Conservation (phyloP, 495 filamentous ascomycete genomes). For the Neurospora sublineolata region DNA sequence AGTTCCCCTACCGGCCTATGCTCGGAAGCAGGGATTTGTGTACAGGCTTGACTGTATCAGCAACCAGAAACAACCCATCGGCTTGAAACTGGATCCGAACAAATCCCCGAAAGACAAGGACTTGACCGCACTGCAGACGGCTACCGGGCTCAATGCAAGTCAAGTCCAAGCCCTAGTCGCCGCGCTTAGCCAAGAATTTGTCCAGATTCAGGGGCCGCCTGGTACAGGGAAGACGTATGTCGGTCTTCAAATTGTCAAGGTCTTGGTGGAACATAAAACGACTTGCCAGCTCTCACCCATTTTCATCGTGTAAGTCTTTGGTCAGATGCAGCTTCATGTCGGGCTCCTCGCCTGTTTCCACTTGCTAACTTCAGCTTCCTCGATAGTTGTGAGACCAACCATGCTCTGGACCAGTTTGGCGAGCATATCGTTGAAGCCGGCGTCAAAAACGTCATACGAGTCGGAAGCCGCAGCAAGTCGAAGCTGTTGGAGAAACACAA, state of each 20-base stretch:
- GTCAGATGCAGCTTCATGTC: too few relatives aligned
- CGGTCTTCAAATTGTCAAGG: conserved; percentile 45
- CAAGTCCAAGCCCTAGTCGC: conserved; percentile 37
- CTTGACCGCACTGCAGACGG: neutral
- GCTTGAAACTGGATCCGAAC: neutral
- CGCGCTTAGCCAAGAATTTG: conserved; percentile 43
- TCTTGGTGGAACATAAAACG: conserved; percentile 46
- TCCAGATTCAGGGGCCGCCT: conserved; percentile 70
- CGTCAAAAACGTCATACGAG: conserved; percentile 52
- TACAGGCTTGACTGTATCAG: conserved; percentile 43
- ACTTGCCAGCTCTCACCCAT: conserved; percentile 48
- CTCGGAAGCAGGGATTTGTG: conserved; percentile 35
- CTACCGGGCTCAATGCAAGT: conserved; percentile 5
- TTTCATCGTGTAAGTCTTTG: conserved; percentile 25
- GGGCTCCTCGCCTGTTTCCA: too few relatives aligned
- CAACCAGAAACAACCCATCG: neutral
- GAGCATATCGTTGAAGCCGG: conserved; percentile 48
- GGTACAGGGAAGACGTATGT: conserved; percentile 68
- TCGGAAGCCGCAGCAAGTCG: conserved; percentile 56
- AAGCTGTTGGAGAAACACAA: conserved; percentile 39
- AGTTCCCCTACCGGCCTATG: conserved; percentile 41
- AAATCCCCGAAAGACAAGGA: neutral
- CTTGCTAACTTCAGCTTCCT: too few relatives aligned
- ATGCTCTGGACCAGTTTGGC: conserved; percentile 62
- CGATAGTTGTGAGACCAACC: conserved; percentile 52